Evolutionary conservation across 106 monocot genomes (phyloP).

Genomic region (Acorus calamus): DNA sequence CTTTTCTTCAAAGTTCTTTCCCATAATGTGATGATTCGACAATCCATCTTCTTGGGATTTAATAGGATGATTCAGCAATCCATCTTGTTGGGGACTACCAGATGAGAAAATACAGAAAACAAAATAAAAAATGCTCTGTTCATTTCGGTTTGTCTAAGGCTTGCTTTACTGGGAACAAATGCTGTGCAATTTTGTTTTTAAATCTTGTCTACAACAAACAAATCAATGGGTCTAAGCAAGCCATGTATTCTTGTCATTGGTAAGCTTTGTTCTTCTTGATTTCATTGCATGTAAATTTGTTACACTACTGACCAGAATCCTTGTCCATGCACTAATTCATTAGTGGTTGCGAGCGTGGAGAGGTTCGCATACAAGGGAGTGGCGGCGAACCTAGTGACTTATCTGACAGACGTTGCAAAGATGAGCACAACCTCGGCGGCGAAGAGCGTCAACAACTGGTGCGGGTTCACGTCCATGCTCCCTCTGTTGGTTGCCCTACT

Average conservation of each 20-base stretch:
- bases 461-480: constrained; percentile 82
- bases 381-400: constrained; percentile 87
- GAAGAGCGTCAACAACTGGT: constrained; percentile 73
- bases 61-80: too few species aligned
- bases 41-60: too few species aligned
- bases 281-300: not conserved
- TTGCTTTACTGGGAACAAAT: too few species aligned
- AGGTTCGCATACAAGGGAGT: constrained; percentile 96
- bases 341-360: constrained; percentile 90
- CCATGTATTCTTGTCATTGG: constrained; percentile 84
- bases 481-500: constrained; percentile 62
- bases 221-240: constrained; percentile 36
- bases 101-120: too few species aligned
- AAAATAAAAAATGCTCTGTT: too few species aligned
- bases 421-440: constrained; percentile 84
- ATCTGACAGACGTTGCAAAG: constrained; percentile 59
- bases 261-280: constrained; percentile 2
- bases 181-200: too few species aligned
- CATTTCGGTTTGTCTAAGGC: too few species aligned
- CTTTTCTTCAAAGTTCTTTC: too few species aligned
- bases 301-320: not conserved
- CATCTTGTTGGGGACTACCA: too few species aligned
- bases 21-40: too few species aligned
- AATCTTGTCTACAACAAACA: not conserved
- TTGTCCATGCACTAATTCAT: not conserved